phyloP scores from a whole-genome alignment of 2,329 filamentous ascomycete genomes.

The Fusarium staphyleae region DNA sequence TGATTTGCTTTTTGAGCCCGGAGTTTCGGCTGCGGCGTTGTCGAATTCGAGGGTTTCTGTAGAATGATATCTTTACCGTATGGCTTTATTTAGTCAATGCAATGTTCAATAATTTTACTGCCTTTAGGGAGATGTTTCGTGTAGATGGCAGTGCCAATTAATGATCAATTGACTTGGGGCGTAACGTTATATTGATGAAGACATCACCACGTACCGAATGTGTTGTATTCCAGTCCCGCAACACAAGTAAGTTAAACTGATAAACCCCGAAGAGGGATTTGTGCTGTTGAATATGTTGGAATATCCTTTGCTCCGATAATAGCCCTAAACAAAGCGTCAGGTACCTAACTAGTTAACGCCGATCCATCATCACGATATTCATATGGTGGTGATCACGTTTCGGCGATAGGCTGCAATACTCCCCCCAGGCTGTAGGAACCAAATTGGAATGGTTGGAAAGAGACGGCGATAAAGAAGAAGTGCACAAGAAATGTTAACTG shows the following conservation, averaged over 20 bases:
- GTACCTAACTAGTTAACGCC: constrained; percentile 20
- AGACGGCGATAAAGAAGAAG: too few relatives aligned
- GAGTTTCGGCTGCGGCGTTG: constrained; percentile 38
- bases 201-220: background rate
- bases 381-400: constrained; percentile 1
- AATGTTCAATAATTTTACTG: constrained; percentile 1
- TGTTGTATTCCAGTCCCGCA: too few relatives aligned
- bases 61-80: constrained; percentile 34
- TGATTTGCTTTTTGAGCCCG: constrained; percentile 37
- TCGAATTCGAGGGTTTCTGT: constrained; percentile 25
- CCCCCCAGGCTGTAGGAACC: too few relatives aligned
- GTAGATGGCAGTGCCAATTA: too few relatives aligned
- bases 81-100: constrained; percentile 4
- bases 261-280: too few relatives aligned
- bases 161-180: too few relatives aligned
- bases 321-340: background rate
- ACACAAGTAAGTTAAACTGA: background rate
- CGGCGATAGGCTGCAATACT: constrained; percentile 21
- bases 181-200: background rate
- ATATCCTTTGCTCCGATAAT: background rate
- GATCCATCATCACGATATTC: constrained; percentile 3
- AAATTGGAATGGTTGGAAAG: too few relatives aligned
- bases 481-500: too few relatives aligned
- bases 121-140: background rate
- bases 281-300: too few relatives aligned